Conservation (phyloP, 2,329 filamentous ascomycete genomes). For the Eutypa lata region DNA sequence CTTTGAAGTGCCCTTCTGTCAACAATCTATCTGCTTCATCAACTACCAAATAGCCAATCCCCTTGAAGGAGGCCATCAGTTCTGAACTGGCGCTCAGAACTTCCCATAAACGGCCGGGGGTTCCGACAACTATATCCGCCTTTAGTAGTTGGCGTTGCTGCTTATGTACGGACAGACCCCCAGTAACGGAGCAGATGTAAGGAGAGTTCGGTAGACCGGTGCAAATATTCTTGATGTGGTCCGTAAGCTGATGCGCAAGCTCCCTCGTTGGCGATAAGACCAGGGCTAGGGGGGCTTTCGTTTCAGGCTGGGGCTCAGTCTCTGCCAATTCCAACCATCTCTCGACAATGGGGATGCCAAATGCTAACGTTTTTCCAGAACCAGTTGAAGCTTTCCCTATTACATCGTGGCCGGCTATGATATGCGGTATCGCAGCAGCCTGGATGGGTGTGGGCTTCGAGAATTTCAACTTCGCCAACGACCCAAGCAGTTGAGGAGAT, state of each 20-base stretch:
- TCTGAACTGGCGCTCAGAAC: slow-evolving; percentile 74
- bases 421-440: slow-evolving; percentile 72
- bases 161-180: slow-evolving; percentile 90
- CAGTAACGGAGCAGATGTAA: slow-evolving; percentile 84
- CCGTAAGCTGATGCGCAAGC: slow-evolving; percentile 84
- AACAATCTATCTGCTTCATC: slow-evolving; percentile 93
- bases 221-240: slow-evolving; percentile 77
- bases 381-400: slow-evolving; percentile 96
- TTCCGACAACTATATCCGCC: slow-evolving; percentile 90
- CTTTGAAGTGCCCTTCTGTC: slow-evolving; percentile 92
- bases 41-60: slow-evolving; percentile 79
- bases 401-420: slow-evolving; percentile 81
- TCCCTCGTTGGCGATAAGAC: slow-evolving; percentile 91
- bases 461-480: slow-evolving; percentile 79
- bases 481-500: slow-evolving; percentile 66
- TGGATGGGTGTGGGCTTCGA: slow-evolving; percentile 80
- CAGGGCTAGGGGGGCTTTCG: slow-evolving; percentile 64
- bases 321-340: slow-evolving; percentile 59
- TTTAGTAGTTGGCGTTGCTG: slow-evolving; percentile 80
- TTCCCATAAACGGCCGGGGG: slow-evolving; percentile 92
- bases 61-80: slow-evolving; percentile 66
- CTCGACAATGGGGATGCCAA: slow-evolving; percentile 90
- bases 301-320: slow-evolving; percentile 22
- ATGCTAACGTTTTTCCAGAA: slow-evolving; percentile 94
- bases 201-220: slow-evolving; percentile 57